These are phyloP conservation scores for Coemansia sp. DNA, from an alignment of 192 early-diverging fungal species.

Conservation along the genomic window DNA sequence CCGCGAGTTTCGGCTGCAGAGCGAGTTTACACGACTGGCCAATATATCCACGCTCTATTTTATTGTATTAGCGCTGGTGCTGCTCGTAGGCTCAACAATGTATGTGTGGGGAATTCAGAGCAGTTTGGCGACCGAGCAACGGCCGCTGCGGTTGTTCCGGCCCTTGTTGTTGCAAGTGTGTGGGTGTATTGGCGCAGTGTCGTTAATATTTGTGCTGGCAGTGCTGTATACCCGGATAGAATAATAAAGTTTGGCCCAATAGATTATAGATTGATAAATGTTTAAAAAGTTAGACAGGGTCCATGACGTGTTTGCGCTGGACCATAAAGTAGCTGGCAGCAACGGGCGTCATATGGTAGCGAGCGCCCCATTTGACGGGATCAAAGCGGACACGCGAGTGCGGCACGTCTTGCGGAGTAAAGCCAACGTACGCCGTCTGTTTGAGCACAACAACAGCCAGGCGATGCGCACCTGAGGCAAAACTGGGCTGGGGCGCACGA, in stretches of 20 bases:
- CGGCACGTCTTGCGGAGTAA: slow-evolving; percentile 10
- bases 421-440: slow-evolving; percentile 11
- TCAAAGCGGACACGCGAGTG: slow-evolving; percentile 35
- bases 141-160: slow-evolving; percentile 25
- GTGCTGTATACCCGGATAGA: not conserved
- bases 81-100: slow-evolving; percentile 21
- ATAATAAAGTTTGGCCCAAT: too few species aligned
- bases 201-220: slow-evolving; percentile 37
- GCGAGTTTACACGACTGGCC: slow-evolving; percentile 10
- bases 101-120: slow-evolving; percentile 24
- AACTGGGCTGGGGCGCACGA: slow-evolving; percentile 16
- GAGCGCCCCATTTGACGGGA: slow-evolving; percentile 20
- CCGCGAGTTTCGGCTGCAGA: slow-evolving; percentile 8
- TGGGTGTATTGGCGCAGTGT: slow-evolving; percentile 27
- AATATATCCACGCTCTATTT: slow-evolving; percentile 23
- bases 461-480: slow-evolving; percentile 26
- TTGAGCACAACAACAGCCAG: slow-evolving; percentile 29
- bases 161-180: slow-evolving; percentile 25
- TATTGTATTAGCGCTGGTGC: slow-evolving; percentile 17
- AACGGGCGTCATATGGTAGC: slow-evolving; percentile 28
- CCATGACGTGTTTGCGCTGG: slow-evolving; percentile 14
- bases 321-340: slow-evolving; percentile 35
- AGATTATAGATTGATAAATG: too few species aligned
- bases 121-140: slow-evolving; percentile 14
- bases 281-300: not conserved